phyloP scores from a whole-genome alignment of 495 filamentous ascomycete species.

The Immersiella caudata region DNA sequence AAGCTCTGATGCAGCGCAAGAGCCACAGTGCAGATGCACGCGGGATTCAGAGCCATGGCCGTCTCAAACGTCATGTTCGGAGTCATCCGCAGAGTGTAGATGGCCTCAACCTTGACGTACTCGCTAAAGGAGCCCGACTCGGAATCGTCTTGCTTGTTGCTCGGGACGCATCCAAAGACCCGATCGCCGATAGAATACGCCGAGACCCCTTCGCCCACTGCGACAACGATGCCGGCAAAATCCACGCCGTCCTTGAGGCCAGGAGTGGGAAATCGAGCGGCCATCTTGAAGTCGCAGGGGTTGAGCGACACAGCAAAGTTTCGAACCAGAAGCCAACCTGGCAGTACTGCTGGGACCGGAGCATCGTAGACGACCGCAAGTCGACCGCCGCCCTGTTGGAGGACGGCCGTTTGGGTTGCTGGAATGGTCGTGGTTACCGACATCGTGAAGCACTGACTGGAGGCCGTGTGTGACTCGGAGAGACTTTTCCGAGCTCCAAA shows the following conservation, averaged over 20 bases:
- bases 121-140: constrained; percentile 36
- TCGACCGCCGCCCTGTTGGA: constrained; percentile 17
- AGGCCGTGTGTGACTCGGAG: background rate
- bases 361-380: constrained; percentile 14
- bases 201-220: constrained; percentile 3
- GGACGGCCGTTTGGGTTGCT: constrained; percentile 19
- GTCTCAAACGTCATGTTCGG: constrained; percentile 21
- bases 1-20: constrained; percentile 23
- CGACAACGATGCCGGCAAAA: constrained; percentile 30
- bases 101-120: constrained; percentile 26
- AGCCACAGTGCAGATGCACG: constrained; percentile 18
- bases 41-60: constrained; percentile 31
- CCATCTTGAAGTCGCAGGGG: constrained; percentile 35
- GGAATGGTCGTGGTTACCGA: constrained; percentile 11
- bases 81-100: constrained; percentile 26
- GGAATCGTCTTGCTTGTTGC: constrained; percentile 23
- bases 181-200: constrained; percentile 25
- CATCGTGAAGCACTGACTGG: background rate
- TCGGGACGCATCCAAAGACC: constrained; percentile 32
- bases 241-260: constrained; percentile 27
- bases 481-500: background rate
- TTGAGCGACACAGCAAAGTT: constrained; percentile 26
- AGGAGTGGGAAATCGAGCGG: constrained; percentile 16
- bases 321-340: constrained; percentile 10
- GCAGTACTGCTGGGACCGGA: constrained; percentile 9